phyloP scores from a whole-genome alignment of 495 filamentous ascomycete species.

The Talaromyces stipitatus region DNA sequence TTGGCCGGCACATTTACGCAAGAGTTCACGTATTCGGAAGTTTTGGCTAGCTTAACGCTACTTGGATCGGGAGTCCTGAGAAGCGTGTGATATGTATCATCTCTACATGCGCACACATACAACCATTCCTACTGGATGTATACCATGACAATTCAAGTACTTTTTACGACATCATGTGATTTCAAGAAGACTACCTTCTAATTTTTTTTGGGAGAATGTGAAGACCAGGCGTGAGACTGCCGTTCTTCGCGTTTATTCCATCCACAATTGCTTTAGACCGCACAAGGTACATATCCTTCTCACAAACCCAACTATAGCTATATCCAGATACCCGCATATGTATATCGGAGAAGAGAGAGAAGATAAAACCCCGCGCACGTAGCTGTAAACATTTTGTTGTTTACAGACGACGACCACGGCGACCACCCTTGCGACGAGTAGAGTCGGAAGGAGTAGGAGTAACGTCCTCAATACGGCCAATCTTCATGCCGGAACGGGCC shows the following conservation, averaged over 20 bases:
- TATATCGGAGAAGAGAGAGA: not conserved
- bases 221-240: slow-evolving; percentile 48
- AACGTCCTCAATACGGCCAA: slow-evolving; percentile 98
- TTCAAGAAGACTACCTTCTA: not conserved
- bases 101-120: not conserved
- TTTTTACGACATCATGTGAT: not conserved
- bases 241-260: slow-evolving; percentile 54
- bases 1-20: not conserved
- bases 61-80: not conserved
- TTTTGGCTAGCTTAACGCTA: not conserved
- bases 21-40: not conserved
- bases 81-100: not conserved
- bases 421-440: slow-evolving; percentile 98
- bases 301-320: not conserved
- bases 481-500: slow-evolving; percentile 98
- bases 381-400: slow-evolving; percentile 19
- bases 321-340: not conserved
- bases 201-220: slow-evolving; percentile 13
- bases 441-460: slow-evolving; percentile 98
- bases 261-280: slow-evolving; percentile 37
- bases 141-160: no score
- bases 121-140: no score
- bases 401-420: slow-evolving; percentile 99
- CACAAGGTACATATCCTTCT: not conserved
- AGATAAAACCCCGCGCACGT: not conserved